Conservation (phyloP, 225 moss, liverwort and hornwort species). For the Antitrichia curtipendula region DNA sequence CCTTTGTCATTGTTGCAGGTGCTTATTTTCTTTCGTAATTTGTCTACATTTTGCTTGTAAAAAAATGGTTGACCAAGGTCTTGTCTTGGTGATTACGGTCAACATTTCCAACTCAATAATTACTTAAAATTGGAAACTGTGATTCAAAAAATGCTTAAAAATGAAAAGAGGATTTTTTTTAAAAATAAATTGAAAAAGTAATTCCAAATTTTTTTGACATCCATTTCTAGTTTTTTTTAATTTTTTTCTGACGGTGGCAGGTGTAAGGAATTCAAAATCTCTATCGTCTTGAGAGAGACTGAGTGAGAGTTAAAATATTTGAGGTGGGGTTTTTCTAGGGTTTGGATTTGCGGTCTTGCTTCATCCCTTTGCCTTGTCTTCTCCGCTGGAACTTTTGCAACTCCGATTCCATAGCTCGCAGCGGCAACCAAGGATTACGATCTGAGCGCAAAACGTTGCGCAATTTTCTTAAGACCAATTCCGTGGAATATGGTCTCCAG, state of each 20-base stretch:
- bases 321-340: background rate
- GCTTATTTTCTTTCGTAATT: no score
- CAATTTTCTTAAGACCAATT: background rate
- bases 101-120: background rate
- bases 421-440: background rate
- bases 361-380: background rate
- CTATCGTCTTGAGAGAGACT: background rate
- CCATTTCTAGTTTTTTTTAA: background rate
- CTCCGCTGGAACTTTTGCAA: background rate
- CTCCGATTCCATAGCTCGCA: background rate
- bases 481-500: background rate
- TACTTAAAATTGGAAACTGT: background rate
- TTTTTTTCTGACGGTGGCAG: background rate
- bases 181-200: background rate
- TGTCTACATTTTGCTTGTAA: no score
- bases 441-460: background rate
- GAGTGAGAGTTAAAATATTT: no score
- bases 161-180: no score
- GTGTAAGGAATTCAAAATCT: background rate
- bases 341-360: background rate
- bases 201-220: background rate
- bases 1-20: no score
- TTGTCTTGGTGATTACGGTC: rapidly evolving
- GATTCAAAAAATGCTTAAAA: background rate
- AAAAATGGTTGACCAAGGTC: rapidly evolving